Evolutionary conservation across 2,329 filamentous ascomycete genomes (phyloP).

Genomic region (Mycogone perniciosa): DNA sequence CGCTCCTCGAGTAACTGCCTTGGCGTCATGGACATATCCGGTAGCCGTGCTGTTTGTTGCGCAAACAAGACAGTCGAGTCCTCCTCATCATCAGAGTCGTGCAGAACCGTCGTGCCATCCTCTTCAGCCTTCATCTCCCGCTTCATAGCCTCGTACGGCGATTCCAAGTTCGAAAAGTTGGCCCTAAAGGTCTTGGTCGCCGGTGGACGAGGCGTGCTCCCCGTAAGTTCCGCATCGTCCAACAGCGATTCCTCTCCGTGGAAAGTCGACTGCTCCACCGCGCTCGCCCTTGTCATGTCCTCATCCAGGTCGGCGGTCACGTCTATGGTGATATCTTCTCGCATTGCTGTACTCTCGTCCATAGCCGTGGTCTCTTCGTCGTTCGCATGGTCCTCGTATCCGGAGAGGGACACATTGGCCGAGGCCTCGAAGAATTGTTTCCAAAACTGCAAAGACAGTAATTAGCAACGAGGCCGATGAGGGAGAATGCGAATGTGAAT

Average conservation of each 20-base stretch:
- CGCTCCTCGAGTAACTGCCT: slow-evolving; percentile 32
- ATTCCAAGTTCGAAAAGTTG: slow-evolving; percentile 60
- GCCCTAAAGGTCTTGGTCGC: slow-evolving; percentile 43
- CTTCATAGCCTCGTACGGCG: slow-evolving; percentile 69
- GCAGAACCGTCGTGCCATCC: slow-evolving; percentile 29
- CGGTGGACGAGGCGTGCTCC: slow-evolving; percentile 61
- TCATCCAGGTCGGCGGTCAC: slow-evolving; percentile 37
- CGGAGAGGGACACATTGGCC: slow-evolving; percentile 91
- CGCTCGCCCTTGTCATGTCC: slow-evolving; percentile 31
- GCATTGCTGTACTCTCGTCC: slow-evolving; percentile 49
- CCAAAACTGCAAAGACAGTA: slow-evolving; percentile 65
- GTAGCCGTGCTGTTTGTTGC: slow-evolving; percentile 48
- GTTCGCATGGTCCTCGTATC: slow-evolving; percentile 78
- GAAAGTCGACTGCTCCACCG: slow-evolving; percentile 29
- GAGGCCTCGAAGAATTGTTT: slow-evolving; percentile 99
- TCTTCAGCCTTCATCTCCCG: slow-evolving; percentile 54
- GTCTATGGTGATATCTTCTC: slow-evolving; percentile 49
- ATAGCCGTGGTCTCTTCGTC: slow-evolving; percentile 51
- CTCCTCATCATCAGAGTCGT: slow-evolving; percentile 33
- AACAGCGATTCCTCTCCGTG: slow-evolving; percentile 59
- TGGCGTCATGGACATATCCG: slow-evolving; percentile 59
- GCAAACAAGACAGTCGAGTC: slow-evolving; percentile 45
- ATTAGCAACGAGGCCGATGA: not conserved
- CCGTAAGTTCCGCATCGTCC: slow-evolving; percentile 55
- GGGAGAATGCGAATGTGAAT: too few species aligned